These are phyloP conservation scores for Zarea fungicola DNA, from an alignment of 2,329 filamentous ascomycete genomes.

Conservation along the genomic window DNA sequence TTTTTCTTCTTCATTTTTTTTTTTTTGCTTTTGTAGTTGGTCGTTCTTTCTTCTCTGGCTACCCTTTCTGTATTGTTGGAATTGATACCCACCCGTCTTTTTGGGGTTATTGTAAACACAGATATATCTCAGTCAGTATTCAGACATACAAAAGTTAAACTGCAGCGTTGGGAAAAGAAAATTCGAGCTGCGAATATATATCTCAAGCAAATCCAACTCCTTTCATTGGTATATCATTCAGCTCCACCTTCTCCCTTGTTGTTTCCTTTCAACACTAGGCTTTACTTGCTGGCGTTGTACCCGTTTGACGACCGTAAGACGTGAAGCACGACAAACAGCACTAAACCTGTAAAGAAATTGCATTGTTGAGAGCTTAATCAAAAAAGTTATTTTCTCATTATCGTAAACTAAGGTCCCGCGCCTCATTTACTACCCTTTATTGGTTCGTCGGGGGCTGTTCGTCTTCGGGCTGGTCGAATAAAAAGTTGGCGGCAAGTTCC, in stretches of 20 bases:
- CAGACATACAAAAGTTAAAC: neutral
- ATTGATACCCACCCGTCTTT: neutral
- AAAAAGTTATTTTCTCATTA: constrained; percentile 12
- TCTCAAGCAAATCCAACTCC: too few relatives aligned
- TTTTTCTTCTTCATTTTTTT: constrained; percentile 16
- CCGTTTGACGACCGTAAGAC: too few relatives aligned
- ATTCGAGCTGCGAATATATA: too few relatives aligned
- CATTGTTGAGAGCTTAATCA: neutral
- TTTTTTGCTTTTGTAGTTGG: neutral
- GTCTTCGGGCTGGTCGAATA: constrained; percentile 95
- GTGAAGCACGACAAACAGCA: neutral
- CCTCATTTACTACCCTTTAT: constrained; percentile 10
- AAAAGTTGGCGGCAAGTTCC: constrained; percentile 93
- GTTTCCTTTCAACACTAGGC: too few relatives aligned
- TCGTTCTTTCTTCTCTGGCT: neutral
- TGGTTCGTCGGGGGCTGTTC: constrained; percentile 53
- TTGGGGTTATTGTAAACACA: too few relatives aligned
- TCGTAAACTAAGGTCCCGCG: constrained; percentile 7
- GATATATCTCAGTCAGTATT: too few relatives aligned
- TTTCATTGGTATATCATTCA: too few relatives aligned
- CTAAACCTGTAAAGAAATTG: neutral
- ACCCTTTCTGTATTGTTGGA: neutral
- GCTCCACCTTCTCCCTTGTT: too few relatives aligned
- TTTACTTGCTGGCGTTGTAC: too few relatives aligned
- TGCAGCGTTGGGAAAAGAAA: too few relatives aligned